A percentile compares a stretch with the other conserved stretches of the same genome.
These are phyloP conservation scores for Aquilaria sinensis DNA, from an alignment of 345 rosid genomes.

Conservation along the genomic window DNA sequence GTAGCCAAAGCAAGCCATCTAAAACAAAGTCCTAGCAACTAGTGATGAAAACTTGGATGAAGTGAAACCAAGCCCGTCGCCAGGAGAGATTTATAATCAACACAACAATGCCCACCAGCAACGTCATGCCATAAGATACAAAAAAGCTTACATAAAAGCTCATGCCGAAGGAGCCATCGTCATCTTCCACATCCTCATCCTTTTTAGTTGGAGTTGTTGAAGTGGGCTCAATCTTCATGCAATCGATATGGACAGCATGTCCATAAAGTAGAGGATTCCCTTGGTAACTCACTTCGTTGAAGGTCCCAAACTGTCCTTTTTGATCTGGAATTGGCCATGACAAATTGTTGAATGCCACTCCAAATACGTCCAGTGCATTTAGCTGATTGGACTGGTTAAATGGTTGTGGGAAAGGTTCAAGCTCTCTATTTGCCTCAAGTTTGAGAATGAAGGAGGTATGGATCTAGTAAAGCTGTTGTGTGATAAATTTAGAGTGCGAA, in stretches of 20 bases:
- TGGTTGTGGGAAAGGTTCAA: too few species aligned
- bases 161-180: not conserved
- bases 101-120: not conserved
- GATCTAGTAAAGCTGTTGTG: not conserved
- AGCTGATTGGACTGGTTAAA: too few species aligned
- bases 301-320: slow-evolving; percentile 24
- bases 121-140: not conserved
- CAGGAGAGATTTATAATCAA: slow-evolving; percentile 4
- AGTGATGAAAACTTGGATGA: not conserved
- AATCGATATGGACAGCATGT: not conserved
- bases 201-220: not conserved
- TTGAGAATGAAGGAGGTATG: slow-evolving; percentile 1
- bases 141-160: not conserved
- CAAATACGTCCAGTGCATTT: too few species aligned
- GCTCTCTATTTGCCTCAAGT: not conserved
- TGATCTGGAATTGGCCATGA: too few species aligned
- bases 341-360: not conserved
- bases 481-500: not conserved
- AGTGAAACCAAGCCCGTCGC: slow-evolving; percentile 1
- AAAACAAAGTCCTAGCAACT: not conserved
- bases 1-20: too few species aligned
- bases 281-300: not conserved
- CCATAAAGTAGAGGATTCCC: not conserved
- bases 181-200: not conserved
- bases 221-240: not conserved